These are phyloP conservation scores for Dictyostelium capitatum DNA, from an alignment of 78 protist genomes.

Conservation along the genomic window DNA sequence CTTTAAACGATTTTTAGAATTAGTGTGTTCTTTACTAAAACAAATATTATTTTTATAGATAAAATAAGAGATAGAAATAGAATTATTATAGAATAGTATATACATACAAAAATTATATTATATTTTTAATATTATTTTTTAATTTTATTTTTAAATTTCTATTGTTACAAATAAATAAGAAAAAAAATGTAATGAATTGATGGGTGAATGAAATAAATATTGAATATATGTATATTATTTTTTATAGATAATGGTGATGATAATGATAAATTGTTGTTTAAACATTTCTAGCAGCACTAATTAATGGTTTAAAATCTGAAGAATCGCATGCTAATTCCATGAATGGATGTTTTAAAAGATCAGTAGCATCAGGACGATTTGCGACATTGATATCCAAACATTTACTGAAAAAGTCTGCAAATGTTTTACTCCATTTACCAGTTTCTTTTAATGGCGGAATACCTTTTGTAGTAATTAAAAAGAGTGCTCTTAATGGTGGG, in stretches of 20 bases:
- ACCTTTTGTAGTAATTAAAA: constrained; percentile 94
- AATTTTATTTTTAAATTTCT: neutral
- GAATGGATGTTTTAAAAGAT: constrained; percentile 77
- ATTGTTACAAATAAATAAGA: constrained; percentile 11
- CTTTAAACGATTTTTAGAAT: no score
- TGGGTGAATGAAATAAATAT: no score
- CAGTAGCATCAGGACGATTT: constrained; percentile 58
- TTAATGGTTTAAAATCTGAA: constrained; percentile 69
- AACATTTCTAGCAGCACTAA: constrained; percentile 67
- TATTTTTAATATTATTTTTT: neutral
- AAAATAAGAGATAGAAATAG: no score
- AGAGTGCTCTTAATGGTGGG: constrained; percentile 96
- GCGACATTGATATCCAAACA: constrained; percentile 89
- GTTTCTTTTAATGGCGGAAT: constrained; percentile 90
- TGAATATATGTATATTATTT: neutral
- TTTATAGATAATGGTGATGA: neutral
- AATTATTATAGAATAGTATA: no score
- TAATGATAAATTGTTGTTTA: neutral
- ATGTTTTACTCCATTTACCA: constrained; percentile 84
- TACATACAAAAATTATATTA: no score
- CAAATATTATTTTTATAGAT: no score
- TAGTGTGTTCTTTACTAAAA: no score
- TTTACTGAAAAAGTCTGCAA: constrained; percentile 86
- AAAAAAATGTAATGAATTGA: neutral
- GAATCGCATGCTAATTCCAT: constrained; percentile 69